Evolutionary conservation across 2,329 filamentous ascomycete species (phyloP), one percentile per base, ranked within the genome.

Genomic region (Colletotrichum godetiae): DNA sequence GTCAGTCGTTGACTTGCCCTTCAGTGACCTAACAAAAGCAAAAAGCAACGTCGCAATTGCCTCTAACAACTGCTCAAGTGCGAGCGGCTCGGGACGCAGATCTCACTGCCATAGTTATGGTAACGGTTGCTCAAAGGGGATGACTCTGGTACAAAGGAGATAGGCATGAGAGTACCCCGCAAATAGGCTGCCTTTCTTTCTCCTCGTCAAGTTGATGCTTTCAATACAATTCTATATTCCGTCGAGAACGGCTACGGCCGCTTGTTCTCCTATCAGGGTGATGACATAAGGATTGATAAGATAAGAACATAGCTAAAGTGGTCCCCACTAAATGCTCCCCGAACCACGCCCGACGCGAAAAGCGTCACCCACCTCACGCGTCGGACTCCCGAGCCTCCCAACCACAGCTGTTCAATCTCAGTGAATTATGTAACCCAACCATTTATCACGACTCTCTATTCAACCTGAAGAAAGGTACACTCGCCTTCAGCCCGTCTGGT

Each of bases 311-410:
- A 27, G 15, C 27, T 65, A 37, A 73, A 73, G 71, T 71, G 71
- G 12, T 61, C 67, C 3, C 67, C 67, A 73, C 61, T 66, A 68
- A 63, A 10, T 49, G 42, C 37, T 33, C n/a, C 35, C 19, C 46
- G 62, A 57, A 29, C 24, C 67, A 31, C 52, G 46, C 62, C 46
- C 46, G 60, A 73, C 71, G 71, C 71, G 71, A 70, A 63, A 70
- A 69, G 56, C 33, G 53, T 69, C 53, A n/a, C 62, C 35, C 31
- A 71, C 71, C 62, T 29, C 31, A 71, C 71, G 71, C 71, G 71
- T 73, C 60, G 46, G 71, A 60, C 49, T 37, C 37, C n/a, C 42
- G 42, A 49, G 37, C 71, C 65, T 60, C 52, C 55, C 67, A 71
- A 29, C 53, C 35, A 37, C 53, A 37, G 37, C 22, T 27, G 29